phyloP scores from a whole-genome alignment of 345 rosid genomes.

The Arabis alpina region DNA sequence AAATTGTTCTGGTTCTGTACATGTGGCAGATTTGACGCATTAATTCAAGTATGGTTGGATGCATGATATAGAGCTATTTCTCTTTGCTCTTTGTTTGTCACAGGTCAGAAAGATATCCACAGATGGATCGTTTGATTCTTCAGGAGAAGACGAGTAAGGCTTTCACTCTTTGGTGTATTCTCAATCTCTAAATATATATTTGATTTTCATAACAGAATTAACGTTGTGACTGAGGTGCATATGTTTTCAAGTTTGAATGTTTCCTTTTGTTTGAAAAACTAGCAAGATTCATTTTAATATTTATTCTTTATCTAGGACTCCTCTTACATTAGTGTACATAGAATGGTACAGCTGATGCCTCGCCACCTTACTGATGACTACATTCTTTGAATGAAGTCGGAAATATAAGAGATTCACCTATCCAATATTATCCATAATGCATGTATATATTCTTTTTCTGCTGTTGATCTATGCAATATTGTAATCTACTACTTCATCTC shows the following conservation, averaged over 20 bases:
- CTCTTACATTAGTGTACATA: background rate
- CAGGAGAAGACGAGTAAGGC: conserved; percentile 99
- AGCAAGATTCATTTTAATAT: background rate
- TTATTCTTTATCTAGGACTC: conserved; percentile 7
- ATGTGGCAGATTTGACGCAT: conserved; percentile 4
- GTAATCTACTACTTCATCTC: conserved; percentile 11
- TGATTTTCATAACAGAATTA: conserved; percentile 4
- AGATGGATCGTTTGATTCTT: conserved; percentile 89
- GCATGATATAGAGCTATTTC: conserved; percentile 18
- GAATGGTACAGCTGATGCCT: conserved; percentile 18
- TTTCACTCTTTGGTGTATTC: conserved; percentile 34
- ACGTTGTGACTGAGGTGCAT: background rate
- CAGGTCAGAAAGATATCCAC: conserved; percentile 91
- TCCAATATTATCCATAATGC: background rate
- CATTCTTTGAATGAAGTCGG: conserved; percentile 1
- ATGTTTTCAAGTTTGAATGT: conserved; percentile 22
- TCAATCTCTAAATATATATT: background rate
- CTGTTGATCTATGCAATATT: conserved; percentile 5
- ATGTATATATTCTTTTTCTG: conserved; percentile 13
- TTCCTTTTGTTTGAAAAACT: conserved; percentile 2
- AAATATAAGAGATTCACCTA: conserved; percentile 4
- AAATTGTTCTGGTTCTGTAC: conserved; percentile 20
- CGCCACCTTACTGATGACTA: conserved; percentile 2
- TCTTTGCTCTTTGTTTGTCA: conserved; percentile 26
- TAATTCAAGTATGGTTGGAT: conserved; percentile 19